A percentile compares a stretch with the other conserved stretches of the same genome.
phyloP scores from a whole-genome alignment of 2,329 filamentous ascomycete species.

The Drechslerella dactyloides region DNA sequence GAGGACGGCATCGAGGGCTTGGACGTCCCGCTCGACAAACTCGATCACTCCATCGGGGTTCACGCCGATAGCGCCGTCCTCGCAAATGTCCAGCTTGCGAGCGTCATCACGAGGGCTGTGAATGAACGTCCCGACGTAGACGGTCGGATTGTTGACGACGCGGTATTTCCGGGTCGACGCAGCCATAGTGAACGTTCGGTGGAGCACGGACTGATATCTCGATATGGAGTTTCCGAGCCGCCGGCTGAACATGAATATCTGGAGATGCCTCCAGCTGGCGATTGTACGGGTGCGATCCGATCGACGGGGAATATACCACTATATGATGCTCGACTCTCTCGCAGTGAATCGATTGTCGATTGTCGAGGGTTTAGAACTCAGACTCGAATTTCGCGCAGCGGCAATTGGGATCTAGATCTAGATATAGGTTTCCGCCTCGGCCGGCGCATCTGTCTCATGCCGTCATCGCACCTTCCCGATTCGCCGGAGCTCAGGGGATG shows the following conservation, averaged over 20 bases:
- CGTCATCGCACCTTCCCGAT: constrained; percentile 41
- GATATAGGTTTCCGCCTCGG: constrained; percentile 42
- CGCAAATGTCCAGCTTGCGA: constrained; percentile 61
- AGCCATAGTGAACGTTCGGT: constrained; percentile 18
- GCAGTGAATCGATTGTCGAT: neutral
- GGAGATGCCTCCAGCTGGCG: neutral
- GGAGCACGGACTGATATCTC: constrained; percentile 6
- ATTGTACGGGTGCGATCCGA: neutral
- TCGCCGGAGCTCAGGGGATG: constrained; percentile 7
- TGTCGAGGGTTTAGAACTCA: neutral
- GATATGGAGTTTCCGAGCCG: constrained; percentile 19
- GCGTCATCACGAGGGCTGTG: constrained; percentile 62
- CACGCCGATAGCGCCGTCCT: constrained; percentile 56
- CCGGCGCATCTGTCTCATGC: constrained; percentile 40
- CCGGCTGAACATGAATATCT: constrained; percentile 31
- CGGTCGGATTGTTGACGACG: constrained; percentile 35
- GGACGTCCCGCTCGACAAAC: constrained; percentile 59
- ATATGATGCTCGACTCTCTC: too few species aligned
- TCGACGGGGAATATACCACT: constrained; percentile 1
- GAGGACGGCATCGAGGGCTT: constrained; percentile 54
- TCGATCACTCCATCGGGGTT: constrained; percentile 63
- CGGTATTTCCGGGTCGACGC: constrained; percentile 29
- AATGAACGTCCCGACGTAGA: constrained; percentile 70
- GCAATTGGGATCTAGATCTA: constrained; percentile 23
- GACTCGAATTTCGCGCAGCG: neutral